These are phyloP conservation scores for Amoebophrya sp. DNA, from an alignment of 169 alveolate genomes.

Conservation along the genomic window DNA sequence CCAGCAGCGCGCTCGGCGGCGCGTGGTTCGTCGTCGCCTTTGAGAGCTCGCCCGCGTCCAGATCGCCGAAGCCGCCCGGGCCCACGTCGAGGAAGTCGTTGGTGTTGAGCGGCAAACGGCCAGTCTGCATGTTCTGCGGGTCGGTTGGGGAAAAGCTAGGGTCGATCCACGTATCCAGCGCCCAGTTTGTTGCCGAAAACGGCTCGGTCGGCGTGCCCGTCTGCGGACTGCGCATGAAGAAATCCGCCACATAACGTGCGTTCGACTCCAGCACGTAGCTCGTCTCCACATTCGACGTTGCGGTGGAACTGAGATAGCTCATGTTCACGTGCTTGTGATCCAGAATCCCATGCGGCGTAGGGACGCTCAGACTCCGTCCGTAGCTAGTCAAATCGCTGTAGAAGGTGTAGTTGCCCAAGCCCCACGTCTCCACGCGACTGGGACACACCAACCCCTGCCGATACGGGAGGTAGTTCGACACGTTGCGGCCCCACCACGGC, in stretches of 20 bases:
- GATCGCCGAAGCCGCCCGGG: not conserved
- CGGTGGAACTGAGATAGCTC: too few species aligned
- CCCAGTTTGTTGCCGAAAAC: not conserved
- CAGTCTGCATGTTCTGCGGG: not conserved
- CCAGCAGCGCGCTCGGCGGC: not conserved
- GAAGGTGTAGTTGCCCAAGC: not conserved
- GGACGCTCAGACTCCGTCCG: not conserved
- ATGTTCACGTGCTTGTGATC: not conserved
- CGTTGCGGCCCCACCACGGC: not conserved
- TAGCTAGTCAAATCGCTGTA: not conserved
- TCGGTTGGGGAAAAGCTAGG: not conserved
- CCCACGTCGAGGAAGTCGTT: not conserved
- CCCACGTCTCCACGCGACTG: not conserved
- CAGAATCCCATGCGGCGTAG: not conserved
- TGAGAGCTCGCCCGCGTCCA: not conserved
- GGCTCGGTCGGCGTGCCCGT: not conserved
- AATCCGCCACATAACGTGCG: not conserved
- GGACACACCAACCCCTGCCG: not conserved
- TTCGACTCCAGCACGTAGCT: not conserved
- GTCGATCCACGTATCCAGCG: not conserved
- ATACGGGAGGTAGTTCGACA: not conserved
- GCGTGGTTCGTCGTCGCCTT: not conserved
- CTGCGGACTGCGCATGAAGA: not conserved
- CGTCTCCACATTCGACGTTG: not conserved
- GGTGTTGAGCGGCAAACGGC: not conserved